Base-by-base conservation (phyloP, 1,284 basidiomycete species). In the Cryptococcus wingfieldii region DNA sequence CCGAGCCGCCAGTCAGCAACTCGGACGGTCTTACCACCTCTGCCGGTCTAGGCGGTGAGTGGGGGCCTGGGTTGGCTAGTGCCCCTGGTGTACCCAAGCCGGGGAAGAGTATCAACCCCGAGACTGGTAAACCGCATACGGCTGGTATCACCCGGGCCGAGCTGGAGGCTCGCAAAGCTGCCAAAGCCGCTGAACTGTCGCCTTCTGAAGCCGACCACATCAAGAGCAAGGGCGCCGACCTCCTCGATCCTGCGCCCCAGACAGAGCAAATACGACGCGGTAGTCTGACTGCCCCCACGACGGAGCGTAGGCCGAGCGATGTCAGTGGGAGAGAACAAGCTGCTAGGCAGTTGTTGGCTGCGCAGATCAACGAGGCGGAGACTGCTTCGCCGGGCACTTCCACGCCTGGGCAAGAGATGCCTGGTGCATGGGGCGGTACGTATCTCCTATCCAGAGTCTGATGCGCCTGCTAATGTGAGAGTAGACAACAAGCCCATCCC, bases 361-460 rank as follows among this genome's bases (percentile, higher is more conserved):
- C 23, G 18, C 38, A 42, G 27, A 18, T 47, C 13, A 19, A 19
- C 14, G 19, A 50, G 31, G 31, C 48, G 10, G 44, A 23, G 5
- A 18, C 51, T n/a, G 34, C 45, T 47, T 31, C 45, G 14, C 23
- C 44, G 4, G 64, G 62, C 6, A 50, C 50, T 27, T 67, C 66
- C 43, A 71, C 71, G 12, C 70, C 70, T 9, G 71, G 71, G 9
- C 55, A 58, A 28, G 70, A 74, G 53, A 46, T 75, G 9, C 73
- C 73, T 5, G 73, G 73, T 38, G 73, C 62, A 38, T 75, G 70
- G 69, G 73, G 71, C 14, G 55, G 71, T 73, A 47, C 62, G 69
- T 69, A 10, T 47, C 8, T 57, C 2, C 5, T 19, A 8, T 34
- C 37, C 14, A 19, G 13, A 14, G 28, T 58, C 31, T 9, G 23